These are phyloP conservation scores for Suillus clintonianus DNA, from an alignment of 768 basidiomycete species.

Conservation along the genomic window DNA sequence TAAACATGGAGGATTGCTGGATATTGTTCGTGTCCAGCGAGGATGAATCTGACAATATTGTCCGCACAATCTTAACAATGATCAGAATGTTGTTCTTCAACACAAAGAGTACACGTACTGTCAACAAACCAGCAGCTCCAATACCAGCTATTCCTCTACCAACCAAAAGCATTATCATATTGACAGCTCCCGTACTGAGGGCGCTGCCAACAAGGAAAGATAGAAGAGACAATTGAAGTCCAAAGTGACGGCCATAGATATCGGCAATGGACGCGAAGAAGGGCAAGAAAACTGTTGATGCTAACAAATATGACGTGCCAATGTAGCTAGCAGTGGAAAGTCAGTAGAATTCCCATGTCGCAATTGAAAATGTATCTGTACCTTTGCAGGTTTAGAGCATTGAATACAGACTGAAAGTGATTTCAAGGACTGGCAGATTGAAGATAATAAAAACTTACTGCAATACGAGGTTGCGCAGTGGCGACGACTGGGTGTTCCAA, in stretches of 20 bases:
- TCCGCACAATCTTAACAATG: conserved; percentile 38
- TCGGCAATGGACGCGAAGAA: conserved; percentile 52
- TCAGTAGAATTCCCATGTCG: background rate
- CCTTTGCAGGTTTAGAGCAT: conserved; percentile 29
- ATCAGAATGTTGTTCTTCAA: background rate
- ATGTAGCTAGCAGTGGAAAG: conserved; percentile 37
- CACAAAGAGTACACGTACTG: conserved; percentile 18
- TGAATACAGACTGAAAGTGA: conserved; percentile 26
- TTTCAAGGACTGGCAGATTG: background rate
- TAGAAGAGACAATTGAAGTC: conserved; percentile 45
- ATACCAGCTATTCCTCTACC: conserved; percentile 53
- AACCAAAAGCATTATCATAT: conserved; percentile 46
- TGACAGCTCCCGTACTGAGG: conserved; percentile 47
- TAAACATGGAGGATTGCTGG: conserved; percentile 42
- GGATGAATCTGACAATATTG: conserved; percentile 44
- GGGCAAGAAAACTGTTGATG: conserved; percentile 55
- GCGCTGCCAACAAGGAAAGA: conserved; percentile 50
- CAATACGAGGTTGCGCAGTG: conserved; percentile 53
- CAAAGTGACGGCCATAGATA: conserved; percentile 50
- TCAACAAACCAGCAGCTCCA: conserved; percentile 47
- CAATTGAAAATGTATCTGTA: conserved; percentile 2
- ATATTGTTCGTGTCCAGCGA: conserved; percentile 45
- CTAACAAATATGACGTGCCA: conserved; percentile 51
- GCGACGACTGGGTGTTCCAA: conserved; percentile 42
- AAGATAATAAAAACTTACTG: conserved; percentile 30